These are phyloP conservation scores for Amaranthus cruentus DNA, from an alignment of 148 eudicot genomes.

Conservation along the genomic window DNA sequence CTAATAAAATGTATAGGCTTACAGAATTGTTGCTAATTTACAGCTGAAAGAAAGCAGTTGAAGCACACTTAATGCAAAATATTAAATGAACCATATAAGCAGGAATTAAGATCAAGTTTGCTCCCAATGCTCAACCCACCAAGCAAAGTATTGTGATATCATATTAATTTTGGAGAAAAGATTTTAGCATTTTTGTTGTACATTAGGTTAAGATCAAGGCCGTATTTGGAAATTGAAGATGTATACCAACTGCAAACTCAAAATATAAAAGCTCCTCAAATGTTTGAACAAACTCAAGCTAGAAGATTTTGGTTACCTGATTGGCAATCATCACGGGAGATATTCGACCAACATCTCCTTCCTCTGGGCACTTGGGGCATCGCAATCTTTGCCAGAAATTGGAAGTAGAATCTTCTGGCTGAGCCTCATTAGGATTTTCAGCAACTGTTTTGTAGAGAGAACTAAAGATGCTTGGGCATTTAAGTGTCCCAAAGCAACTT, in stretches of 20 bases:
- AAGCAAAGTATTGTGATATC: no score
- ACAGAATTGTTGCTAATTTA: background rate
- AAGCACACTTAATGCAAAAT: background rate
- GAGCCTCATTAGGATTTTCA: constrained; percentile 37
- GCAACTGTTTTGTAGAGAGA: constrained; percentile 43
- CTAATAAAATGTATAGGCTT: background rate
- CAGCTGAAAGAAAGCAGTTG: background rate
- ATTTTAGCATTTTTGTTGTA: no score
- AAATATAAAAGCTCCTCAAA: background rate
- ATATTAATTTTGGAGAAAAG: background rate
- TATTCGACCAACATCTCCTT: constrained; percentile 58
- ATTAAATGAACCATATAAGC: background rate
- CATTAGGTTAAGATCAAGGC: background rate
- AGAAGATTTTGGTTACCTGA: constrained; percentile 52
- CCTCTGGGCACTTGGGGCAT: constrained; percentile 85
- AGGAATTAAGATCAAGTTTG: background rate
- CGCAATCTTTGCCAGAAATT: constrained; percentile 60
- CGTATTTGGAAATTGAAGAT: background rate
- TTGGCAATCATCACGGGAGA: constrained; percentile 73
- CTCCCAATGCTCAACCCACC: no score
- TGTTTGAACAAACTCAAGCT: background rate
- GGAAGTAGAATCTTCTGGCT: constrained; percentile 31
- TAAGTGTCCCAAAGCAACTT: constrained; percentile 69
- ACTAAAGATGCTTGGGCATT: constrained; percentile 69
- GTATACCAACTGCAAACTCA: background rate